A percentile compares a stretch with the other conserved stretches of the same genome.
Evolutionary conservation across 208 protist species (phyloP).

Genomic region (Leishmania gerbilli): DNA sequence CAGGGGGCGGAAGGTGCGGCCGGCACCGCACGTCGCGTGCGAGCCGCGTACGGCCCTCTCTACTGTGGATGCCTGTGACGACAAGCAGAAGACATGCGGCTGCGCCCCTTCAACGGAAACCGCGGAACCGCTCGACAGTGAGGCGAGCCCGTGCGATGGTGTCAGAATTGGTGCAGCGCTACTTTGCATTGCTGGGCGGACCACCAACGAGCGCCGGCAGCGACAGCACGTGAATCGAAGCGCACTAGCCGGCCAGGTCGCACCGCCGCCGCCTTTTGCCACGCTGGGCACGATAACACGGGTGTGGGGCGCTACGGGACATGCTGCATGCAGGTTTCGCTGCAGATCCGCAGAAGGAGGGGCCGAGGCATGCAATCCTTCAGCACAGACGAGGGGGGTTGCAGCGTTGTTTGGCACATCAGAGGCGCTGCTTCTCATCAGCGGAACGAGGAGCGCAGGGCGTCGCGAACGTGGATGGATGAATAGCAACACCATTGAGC

Average conservation of each 20-base stretch:
- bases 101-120: not conserved
- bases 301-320: not conserved
- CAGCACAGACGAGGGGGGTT: not conserved
- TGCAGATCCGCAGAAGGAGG: too few species aligned
- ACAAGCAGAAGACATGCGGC: not conserved
- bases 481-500: not conserved
- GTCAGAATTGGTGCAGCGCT: not conserved
- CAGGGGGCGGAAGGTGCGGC: not conserved
- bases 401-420: not conserved
- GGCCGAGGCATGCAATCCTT: not conserved
- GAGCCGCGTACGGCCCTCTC: not conserved
- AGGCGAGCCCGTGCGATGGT: not conserved
- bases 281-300: not conserved
- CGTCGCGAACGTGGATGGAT: not conserved
- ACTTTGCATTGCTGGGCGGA: constrained; percentile 5
- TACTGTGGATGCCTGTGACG: not conserved
- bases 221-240: constrained; percentile 31
- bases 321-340: not conserved
- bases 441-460: not conserved
- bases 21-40: constrained; percentile 1
- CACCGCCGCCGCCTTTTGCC: not conserved
- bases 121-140: not conserved
- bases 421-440: not conserved
- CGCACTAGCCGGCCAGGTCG: not conserved
- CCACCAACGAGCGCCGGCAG: constrained; percentile 18